Evolutionary conservation across 768 basidiomycete genomes (phyloP).

Genomic region (Phylloporus scabripes): DNA sequence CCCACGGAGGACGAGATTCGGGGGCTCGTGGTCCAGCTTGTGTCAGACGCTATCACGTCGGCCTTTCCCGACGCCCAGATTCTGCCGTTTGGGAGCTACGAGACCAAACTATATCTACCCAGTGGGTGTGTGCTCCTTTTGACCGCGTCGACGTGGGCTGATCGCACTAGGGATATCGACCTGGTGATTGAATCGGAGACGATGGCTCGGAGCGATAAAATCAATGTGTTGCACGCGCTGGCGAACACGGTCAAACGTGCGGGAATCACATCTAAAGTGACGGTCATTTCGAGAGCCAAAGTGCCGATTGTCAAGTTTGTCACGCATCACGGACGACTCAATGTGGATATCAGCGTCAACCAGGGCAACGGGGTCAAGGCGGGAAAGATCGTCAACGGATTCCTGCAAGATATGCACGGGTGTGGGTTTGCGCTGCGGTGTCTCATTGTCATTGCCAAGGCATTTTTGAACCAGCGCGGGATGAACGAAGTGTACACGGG

Average conservation of each 20-base stretch:
- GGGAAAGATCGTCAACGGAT: conserved; percentile 74
- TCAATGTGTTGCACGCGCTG: conserved; percentile 66
- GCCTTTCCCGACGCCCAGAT: conserved; percentile 77
- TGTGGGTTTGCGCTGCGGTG: conserved; percentile 66
- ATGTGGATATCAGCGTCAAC: conserved; percentile 93
- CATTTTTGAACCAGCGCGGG: conserved; percentile 79
- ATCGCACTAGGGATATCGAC: conserved; percentile 77
- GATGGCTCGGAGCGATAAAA: conserved; percentile 68
- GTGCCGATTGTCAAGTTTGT: conserved; percentile 97
- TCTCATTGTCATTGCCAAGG: conserved; percentile 85
- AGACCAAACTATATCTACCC: conserved; percentile 91
- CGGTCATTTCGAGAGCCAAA: conserved; percentile 87
- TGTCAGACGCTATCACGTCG: conserved; percentile 58
- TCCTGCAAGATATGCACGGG: conserved; percentile 56
- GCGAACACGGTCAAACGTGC: conserved; percentile 72
- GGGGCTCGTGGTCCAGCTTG: conserved; percentile 61
- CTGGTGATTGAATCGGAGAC: conserved; percentile 78
- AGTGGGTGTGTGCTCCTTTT: conserved; percentile 57
- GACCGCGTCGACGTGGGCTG: conserved; percentile 6
- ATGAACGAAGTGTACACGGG: conserved; percentile 99
- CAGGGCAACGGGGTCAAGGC: conserved; percentile 80
- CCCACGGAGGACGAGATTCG: conserved; percentile 82
- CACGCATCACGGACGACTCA: conserved; percentile 72
- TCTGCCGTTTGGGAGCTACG: conserved; percentile 86
- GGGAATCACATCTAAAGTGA: conserved; percentile 72